Conservation (phyloP, 139 green algal genomes). For the Closterium sp. region DNA sequence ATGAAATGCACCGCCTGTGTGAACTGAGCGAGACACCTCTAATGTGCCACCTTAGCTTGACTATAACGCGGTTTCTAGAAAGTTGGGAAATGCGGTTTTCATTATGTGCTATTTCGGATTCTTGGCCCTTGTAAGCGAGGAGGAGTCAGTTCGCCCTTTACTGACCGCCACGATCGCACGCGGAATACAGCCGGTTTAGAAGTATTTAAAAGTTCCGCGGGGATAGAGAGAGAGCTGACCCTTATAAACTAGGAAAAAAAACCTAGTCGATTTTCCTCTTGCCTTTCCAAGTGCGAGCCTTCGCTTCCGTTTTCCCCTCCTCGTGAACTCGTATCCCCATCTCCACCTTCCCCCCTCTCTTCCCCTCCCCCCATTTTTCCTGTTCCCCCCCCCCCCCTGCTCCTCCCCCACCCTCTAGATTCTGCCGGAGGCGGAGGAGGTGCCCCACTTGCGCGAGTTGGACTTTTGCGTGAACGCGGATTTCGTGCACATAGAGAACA, state of each 20-base stretch:
- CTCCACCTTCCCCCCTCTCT: background rate
- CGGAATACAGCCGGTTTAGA: background rate
- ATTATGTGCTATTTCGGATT: background rate
- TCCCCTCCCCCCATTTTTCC: background rate
- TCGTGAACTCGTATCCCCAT: background rate
- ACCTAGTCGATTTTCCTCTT: background rate
- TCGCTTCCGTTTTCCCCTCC: background rate
- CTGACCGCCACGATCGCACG: background rate
- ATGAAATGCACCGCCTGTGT: no score
- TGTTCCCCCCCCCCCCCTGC: background rate
- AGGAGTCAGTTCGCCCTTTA: background rate
- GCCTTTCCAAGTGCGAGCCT: no score
- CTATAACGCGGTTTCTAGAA: background rate
- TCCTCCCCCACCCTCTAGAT: background rate
- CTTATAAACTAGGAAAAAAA: no score
- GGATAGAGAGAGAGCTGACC: no score
- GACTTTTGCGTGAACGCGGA: slow-evolving; percentile 12
- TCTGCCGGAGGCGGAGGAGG: background rate
- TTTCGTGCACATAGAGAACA: slow-evolving; percentile 35
- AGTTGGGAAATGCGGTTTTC: background rate
- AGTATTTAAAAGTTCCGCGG: background rate
- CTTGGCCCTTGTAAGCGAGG: background rate
- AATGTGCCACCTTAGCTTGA: no score
- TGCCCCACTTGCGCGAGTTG: slow-evolving; percentile 31
- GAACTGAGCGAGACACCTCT: no score